Percentiles rank a stretch among this genome's conserved stretches.
phyloP scores from a whole-genome alignment of 2,329 filamentous ascomycete species.

The Cryoendolithus antarcticus region DNA sequence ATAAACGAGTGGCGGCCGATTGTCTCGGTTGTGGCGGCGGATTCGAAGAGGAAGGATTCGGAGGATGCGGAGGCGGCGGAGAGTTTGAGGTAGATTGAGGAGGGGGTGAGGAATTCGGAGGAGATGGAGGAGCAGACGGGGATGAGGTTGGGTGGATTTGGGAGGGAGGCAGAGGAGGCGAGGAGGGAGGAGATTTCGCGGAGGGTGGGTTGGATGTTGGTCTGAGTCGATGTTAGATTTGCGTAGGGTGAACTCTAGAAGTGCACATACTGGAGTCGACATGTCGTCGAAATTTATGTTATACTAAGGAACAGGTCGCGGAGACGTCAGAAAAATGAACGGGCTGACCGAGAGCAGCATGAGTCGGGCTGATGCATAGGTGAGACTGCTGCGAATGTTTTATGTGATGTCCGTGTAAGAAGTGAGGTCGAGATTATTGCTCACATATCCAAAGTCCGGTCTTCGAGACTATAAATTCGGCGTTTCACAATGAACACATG shows the following conservation, averaged over 20 bases:
- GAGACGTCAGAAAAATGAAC: conserved; percentile 22
- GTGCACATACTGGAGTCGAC: too few species aligned
- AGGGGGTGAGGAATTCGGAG: conserved; percentile 86
- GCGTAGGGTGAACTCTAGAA: too few species aligned
- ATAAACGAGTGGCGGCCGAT: conserved; percentile 95
- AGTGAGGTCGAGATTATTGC: too few species aligned
- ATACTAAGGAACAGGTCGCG: conserved; percentile 18
- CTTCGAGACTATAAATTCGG: too few species aligned
- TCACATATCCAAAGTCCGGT: too few species aligned
- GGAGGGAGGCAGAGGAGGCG: conserved; percentile 35
- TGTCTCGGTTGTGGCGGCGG: conserved; percentile 81
- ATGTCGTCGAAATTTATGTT: too few species aligned
- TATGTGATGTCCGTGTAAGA: too few species aligned
- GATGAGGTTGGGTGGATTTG: conserved; percentile 61
- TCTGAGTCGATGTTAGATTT: conserved; percentile 19
- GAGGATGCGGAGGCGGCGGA: conserved; percentile 57
- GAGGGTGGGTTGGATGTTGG: conserved; percentile 46
- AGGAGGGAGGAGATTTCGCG: conserved; percentile 48
- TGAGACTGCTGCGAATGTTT: too few species aligned
- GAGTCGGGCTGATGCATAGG: too few species aligned
- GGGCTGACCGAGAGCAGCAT: conserved; percentile 9
- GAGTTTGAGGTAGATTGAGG: conserved; percentile 88
- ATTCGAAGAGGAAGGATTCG: conserved; percentile 91
- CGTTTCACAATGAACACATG: too few species aligned
- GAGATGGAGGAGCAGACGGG: conserved; percentile 75